Percentiles rank a stretch among this genome's conserved stretches.
phyloP scores from a whole-genome alignment of 805 yeast species.

The Lachancea nothofagi region DNA sequence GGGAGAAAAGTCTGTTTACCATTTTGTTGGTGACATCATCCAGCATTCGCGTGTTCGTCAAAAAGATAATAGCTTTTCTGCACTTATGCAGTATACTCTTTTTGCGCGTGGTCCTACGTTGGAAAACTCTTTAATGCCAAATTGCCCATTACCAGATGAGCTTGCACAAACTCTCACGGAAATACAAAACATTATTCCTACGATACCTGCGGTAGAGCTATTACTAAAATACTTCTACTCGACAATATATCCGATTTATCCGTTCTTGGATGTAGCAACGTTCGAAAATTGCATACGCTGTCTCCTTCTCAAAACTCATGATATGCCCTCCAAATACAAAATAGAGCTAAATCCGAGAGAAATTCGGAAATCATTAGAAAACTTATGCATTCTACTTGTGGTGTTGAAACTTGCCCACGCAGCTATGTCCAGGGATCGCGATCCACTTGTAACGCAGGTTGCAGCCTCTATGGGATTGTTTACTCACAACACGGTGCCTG shows the following conservation, averaged over 20 bases:
- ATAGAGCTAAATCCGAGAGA: conserved; percentile 22
- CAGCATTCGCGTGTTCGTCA: neutral
- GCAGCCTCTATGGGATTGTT: conserved; percentile 8
- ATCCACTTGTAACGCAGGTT: neutral
- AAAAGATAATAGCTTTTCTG: neutral
- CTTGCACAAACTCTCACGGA: neutral
- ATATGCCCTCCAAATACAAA: conserved; percentile 2
- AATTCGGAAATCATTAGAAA: conserved; percentile 26
- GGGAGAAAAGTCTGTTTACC: neutral
- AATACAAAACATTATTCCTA: conserved; percentile 3
- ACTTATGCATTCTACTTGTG: conserved; percentile 24
- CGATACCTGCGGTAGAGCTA: neutral
- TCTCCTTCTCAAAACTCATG: neutral
- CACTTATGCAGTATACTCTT: neutral
- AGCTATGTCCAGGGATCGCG: conserved; percentile 13
- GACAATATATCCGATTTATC: conserved; percentile 6
- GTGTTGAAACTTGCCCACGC: conserved; percentile 26
- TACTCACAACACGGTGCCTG: conserved; percentile 22
- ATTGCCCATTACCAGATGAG: neutral
- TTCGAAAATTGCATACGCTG: conserved; percentile 1
- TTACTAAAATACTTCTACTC: conserved; percentile 4
- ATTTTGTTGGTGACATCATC: neutral
- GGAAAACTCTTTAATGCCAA: neutral
- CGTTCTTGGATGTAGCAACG: conserved; percentile 4
- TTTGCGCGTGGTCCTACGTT: neutral